Conservation (phyloP, 805 yeast species). For the Candida suzukii region DNA sequence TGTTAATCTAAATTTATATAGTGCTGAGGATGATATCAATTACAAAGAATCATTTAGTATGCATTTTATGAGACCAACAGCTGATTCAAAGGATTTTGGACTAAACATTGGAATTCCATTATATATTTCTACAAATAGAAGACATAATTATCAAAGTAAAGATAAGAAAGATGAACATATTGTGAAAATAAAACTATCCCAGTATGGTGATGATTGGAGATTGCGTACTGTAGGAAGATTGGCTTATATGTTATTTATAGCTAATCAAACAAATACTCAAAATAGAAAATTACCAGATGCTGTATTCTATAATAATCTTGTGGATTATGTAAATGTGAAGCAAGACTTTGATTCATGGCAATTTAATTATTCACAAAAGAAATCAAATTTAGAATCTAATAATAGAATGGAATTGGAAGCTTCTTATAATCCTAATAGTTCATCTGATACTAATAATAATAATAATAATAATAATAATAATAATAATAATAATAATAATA, state of each 20-base stretch:
- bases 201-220: conserved; percentile 81
- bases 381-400: no score
- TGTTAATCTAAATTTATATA: conserved; percentile 7
- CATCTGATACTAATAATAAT: no score
- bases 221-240: conserved; percentile 58
- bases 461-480: no score
- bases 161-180: conserved; percentile 10
- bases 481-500: background rate
- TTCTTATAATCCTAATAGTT: no score
- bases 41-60: conserved; percentile 19
- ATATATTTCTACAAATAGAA: conserved; percentile 14
- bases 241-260: conserved; percentile 46
- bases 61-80: conserved; percentile 18
- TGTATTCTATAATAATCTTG: conserved; percentile 68
- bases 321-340: conserved; percentile 70
- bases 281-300: conserved; percentile 30
- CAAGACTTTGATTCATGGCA: conserved; percentile 88
- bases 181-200: conserved; percentile 39
- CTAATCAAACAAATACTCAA: conserved; percentile 34
- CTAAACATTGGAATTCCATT: conserved; percentile 18
- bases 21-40: conserved; percentile 21
- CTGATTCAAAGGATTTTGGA: conserved; percentile 16
- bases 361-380: conserved; percentile 21
- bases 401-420: no score
- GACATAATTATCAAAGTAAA: conserved; percentile 9